Evolutionary conservation across 2,329 filamentous ascomycete species (phyloP), one percentile per base, ranked within the genome.

Genomic region (Cordyceps militaris): DNA sequence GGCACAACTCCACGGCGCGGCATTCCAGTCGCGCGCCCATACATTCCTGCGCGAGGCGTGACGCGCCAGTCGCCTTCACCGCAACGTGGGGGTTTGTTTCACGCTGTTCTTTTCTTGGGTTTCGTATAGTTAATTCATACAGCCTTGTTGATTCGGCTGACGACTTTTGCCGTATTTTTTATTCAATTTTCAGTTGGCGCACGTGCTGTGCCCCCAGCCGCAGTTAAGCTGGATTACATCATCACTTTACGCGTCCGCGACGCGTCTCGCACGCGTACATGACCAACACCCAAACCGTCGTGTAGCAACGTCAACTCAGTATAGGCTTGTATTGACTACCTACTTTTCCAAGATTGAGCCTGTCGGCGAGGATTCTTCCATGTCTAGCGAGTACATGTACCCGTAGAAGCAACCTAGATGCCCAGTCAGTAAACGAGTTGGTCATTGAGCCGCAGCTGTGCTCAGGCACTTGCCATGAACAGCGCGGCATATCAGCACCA

Each of bases 1-100:
- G 44, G 54, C 44, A 6, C 14, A 50, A 32, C 16, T 50, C 34
- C 44, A 34, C 26, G 24, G 14, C n/a, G 24, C 52, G 30, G n/a
- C 54, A 56, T 56, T 56, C 54, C 54, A 43, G 21, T 49, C 34
- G 44, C 34, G 28, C 24, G 54, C 43, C 9, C 14, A 32, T 8
- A 32, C 54, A 50, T 56, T 50, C 46, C 54, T n/a, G 26, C n/a
- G 46, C 46, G 54, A 14, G 54, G 54, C 44, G 53, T 32, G 42
- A 13, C 34, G 13, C 34, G 34, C n/a, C n/a, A 21, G 40, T 14
- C 21, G 13, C 16, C 21, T 1, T 14, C 48, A 9, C 16, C 5
- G 5, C 32, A n/a, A n/a, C 30, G 19, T 9, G 19, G 3, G 21
- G 21, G 8, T 9, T 11, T 36, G 5, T 34, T 14, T 28, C 23